Percentiles rank a stretch among this genome's conserved stretches.
Conservation (phyloP, 2,329 filamentous ascomycete species). For the Acarospora socialis region DNA sequence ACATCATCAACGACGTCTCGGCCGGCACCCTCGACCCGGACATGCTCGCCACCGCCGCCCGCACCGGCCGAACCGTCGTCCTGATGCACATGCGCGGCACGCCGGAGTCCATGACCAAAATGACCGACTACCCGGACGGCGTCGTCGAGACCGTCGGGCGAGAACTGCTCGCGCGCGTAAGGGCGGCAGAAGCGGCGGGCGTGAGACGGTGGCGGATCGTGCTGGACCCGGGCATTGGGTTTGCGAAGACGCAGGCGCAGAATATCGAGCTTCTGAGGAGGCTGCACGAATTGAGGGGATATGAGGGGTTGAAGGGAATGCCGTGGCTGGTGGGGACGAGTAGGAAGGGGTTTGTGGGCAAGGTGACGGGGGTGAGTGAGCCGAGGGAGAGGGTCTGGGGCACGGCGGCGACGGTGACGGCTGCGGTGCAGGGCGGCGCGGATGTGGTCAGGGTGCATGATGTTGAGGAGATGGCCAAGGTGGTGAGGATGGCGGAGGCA, state of each 20-base stretch:
- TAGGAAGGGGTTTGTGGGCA: conserved; percentile 78
- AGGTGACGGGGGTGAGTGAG: conserved; percentile 59
- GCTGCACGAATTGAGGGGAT: conserved; percentile 48
- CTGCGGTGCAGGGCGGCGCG: conserved; percentile 72
- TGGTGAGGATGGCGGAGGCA: conserved; percentile 81
- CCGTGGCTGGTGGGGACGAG: conserved; percentile 86
- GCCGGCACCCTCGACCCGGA: conserved; percentile 61
- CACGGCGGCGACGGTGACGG: conserved; percentile 75
- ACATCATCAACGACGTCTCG: conserved; percentile 91
- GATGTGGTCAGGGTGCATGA: conserved; percentile 92
- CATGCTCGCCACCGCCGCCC: conserved; percentile 72
- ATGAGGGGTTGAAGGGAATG: conserved; percentile 51
- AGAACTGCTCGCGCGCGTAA: conserved; percentile 58
- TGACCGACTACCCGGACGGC: conserved; percentile 55
- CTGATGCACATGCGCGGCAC: conserved; percentile 93
- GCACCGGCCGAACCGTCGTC: conserved; percentile 61
- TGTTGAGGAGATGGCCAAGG: conserved; percentile 69
- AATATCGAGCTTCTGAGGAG: conserved; percentile 67
- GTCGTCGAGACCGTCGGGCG: conserved; percentile 49
- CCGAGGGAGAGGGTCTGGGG: conserved; percentile 64
- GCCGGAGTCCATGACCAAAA: conserved; percentile 61
- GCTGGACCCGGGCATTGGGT: conserved; percentile 85
- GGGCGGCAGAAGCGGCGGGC: conserved; percentile 64
- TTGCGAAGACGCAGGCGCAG: conserved; percentile 70
- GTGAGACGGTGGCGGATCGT: conserved; percentile 88